A percentile compares a stretch with the other conserved stretches of the same genome.
Conservation (phyloP, 257 asterid genomes). For the Lithospermum erythrorhizon region DNA sequence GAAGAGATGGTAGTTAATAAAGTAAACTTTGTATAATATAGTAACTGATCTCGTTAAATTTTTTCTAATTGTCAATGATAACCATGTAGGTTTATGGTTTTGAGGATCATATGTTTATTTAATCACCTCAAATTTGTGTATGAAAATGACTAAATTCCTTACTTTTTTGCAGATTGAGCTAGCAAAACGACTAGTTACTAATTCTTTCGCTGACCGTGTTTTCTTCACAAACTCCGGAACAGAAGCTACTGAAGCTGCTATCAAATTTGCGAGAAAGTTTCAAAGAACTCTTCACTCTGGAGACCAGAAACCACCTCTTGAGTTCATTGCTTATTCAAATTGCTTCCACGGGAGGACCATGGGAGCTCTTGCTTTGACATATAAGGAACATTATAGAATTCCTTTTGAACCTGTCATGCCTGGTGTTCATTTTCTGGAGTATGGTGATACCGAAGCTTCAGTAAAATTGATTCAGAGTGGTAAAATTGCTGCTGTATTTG, state of each 20-base stretch:
- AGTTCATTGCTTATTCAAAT: constrained; percentile 72
- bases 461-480: constrained; percentile 50
- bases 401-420: constrained; percentile 98
- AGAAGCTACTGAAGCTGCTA: constrained; percentile 98
- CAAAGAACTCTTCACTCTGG: constrained; percentile 48
- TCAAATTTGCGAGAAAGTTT: constrained; percentile 79
- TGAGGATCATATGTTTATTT: not conserved
- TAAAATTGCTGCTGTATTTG: constrained; percentile 85
- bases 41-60: not conserved
- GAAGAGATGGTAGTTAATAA: no score
- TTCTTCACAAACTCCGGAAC: constrained; percentile 95
- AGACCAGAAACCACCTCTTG: constrained; percentile 45
- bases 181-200: constrained; percentile 59
- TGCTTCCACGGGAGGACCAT: constrained; percentile 91
- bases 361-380: constrained; percentile 89
- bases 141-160: not conserved
- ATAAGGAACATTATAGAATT: constrained; percentile 67
- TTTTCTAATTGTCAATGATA: not conserved
- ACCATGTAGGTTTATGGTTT: not conserved
- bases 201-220: constrained; percentile 92
- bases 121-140: not conserved
- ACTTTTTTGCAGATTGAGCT: constrained; percentile 59
- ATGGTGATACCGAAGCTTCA: constrained; percentile 63
- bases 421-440: constrained; percentile 73
- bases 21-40: no score